phyloP scores from a whole-genome alignment of 331 rosid species.

The Erythrophleum ivorense region DNA sequence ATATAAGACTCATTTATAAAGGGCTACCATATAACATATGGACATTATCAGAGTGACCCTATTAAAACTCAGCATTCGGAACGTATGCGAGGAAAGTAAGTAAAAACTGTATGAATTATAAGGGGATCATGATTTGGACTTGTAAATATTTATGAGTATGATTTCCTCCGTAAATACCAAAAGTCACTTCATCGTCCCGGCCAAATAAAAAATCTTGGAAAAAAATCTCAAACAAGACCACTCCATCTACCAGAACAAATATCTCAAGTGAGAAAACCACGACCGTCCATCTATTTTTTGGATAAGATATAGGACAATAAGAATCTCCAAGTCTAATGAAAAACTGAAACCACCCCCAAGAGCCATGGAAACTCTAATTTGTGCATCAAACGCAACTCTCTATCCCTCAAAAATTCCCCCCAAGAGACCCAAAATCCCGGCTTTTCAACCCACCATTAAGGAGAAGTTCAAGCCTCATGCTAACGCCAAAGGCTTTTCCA shows the following conservation, averaged over 20 bases:
- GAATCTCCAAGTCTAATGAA: constrained; percentile 30
- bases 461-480: constrained; percentile 44
- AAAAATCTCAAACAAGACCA: background rate
- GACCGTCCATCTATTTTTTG: constrained; percentile 47
- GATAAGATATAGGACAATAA: constrained; percentile 61
- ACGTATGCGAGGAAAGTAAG: too few relatives aligned
- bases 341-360: background rate
- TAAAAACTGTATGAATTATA: too few relatives aligned
- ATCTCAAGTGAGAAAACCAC: background rate
- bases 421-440: constrained; percentile 52
- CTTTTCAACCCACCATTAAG: constrained; percentile 37
- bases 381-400: constrained; percentile 49
- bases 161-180: too few relatives aligned
- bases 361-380: constrained; percentile 67
- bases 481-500: constrained; percentile 68
- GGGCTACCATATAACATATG: too few relatives aligned
- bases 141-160: too few relatives aligned
- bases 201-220: background rate
- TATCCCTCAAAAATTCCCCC: constrained; percentile 48
- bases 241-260: background rate
- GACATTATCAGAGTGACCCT: too few relatives aligned
- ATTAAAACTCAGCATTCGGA: too few relatives aligned
- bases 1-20: too few relatives aligned
- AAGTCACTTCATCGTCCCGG: too few relatives aligned
- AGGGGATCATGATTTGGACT: too few relatives aligned